A percentile compares a stretch with the other conserved stretches of the same genome.
These are phyloP conservation scores for Isoetes engelmannii DNA, from an alignment of 83 land plant genomes.

Conservation along the genomic window DNA sequence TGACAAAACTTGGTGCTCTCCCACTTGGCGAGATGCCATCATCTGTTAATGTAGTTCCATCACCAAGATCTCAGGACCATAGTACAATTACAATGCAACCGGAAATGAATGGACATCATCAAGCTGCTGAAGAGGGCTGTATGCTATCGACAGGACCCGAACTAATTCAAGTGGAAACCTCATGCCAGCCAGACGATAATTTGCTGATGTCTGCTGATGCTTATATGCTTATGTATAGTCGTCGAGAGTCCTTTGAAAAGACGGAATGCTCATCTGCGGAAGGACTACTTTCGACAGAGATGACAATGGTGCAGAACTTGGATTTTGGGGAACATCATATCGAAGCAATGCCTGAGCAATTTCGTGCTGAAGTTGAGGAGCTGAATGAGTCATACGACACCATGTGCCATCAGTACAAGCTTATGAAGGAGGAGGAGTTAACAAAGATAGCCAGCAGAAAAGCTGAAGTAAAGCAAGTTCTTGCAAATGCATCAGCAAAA, in stretches of 20 bases:
- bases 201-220: slow-evolving; percentile 79
- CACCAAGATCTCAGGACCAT: no score
- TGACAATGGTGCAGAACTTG: no score
- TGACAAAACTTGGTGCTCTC: slow-evolving; percentile 63
- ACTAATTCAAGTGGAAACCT: no score
- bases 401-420: slow-evolving; percentile 52
- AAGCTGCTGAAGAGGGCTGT: no score
- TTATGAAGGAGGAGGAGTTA: slow-evolving; percentile 41
- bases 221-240: slow-evolving; percentile 87
- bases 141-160: no score
- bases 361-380: slow-evolving; percentile 46
- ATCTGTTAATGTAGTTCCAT: slow-evolving; percentile 10
- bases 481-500: slow-evolving; percentile 63
- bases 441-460: slow-evolving; percentile 44
- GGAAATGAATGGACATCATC: no score
- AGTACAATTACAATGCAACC: no score
- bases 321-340: background rate
- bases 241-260: slow-evolving; percentile 4
- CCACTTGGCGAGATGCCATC: slow-evolving; percentile 70
- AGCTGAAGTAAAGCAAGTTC: slow-evolving; percentile 67
- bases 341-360: slow-evolving; percentile 51
- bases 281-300: no score
- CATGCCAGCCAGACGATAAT: slow-evolving; percentile 13
- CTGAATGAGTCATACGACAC: slow-evolving; percentile 44
- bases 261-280: background rate